Conservation (phyloP, 2,329 filamentous ascomycete species). For the Talaromyces sp. region DNA sequence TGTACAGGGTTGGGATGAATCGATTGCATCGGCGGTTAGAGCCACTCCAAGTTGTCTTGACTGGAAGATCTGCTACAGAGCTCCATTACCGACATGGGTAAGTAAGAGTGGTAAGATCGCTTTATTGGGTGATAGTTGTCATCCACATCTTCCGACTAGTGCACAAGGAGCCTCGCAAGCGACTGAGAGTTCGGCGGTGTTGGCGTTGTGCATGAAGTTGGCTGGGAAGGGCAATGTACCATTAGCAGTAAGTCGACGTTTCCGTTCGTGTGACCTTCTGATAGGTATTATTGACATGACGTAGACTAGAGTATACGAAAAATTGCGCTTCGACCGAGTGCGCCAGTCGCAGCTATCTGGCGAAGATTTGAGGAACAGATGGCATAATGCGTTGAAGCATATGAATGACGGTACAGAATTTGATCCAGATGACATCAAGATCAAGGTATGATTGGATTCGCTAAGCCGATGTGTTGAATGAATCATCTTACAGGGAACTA, state of each 20-base stretch:
- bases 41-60: slow-evolving; percentile 12
- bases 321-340: slow-evolving; percentile 25
- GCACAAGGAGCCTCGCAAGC: slow-evolving; percentile 66
- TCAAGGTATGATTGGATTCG: slow-evolving; percentile 26
- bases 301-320: slow-evolving; percentile 23
- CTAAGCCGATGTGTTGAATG: too few species aligned
- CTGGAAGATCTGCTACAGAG: slow-evolving; percentile 19
- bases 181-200: slow-evolving; percentile 59
- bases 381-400: slow-evolving; percentile 23
- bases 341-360: slow-evolving; percentile 24
- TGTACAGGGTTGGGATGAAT: slow-evolving; percentile 15
- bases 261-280: not conserved
- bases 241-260: slow-evolving; percentile 19
- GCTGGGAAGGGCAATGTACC: slow-evolving; percentile 16
- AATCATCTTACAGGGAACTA: slow-evolving; percentile 19
- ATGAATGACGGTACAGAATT: slow-evolving; percentile 32
- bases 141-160: slow-evolving; percentile 65
- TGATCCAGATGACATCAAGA: slow-evolving; percentile 47
- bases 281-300: not conserved
- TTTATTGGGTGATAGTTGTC: slow-evolving; percentile 51
- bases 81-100: slow-evolving; percentile 12
- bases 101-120: slow-evolving; percentile 17
- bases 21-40: not conserved
- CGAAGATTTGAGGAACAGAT: slow-evolving; percentile 24
- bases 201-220: slow-evolving; percentile 17